Percentiles rank a stretch among this genome's conserved stretches.
Conservation (phyloP, 78 protist genomes). For the Dictyostelium intermedium region DNA sequence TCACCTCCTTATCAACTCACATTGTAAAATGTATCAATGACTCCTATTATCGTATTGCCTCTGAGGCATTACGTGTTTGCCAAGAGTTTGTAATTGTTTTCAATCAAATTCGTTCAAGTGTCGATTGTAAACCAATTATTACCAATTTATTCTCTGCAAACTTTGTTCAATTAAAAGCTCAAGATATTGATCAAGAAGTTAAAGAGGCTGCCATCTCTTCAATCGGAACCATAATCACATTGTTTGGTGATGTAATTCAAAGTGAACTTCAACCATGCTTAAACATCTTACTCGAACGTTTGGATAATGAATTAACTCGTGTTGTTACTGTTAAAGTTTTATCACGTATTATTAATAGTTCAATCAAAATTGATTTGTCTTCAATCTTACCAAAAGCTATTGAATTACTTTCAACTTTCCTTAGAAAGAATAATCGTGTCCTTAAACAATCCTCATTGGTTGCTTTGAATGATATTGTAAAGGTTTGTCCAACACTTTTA, state of each 20-base stretch:
- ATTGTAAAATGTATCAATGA: conserved; percentile 85
- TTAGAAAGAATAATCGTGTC: conserved; percentile 77
- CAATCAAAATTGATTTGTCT: conserved; percentile 44
- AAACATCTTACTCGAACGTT: conserved; percentile 83
- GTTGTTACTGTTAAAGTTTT: conserved; percentile 80
- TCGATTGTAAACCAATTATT: background rate
- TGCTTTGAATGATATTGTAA: conserved; percentile 46
- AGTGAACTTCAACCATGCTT: conserved; percentile 28
- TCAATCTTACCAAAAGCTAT: conserved; percentile 19
- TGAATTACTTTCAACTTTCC: conserved; percentile 51
- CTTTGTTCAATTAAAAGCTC: conserved; percentile 80
- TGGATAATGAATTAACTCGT: conserved; percentile 94
- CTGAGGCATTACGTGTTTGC: conserved; percentile 91
- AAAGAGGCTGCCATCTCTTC: conserved; percentile 92
- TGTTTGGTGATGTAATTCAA: conserved; percentile 79
- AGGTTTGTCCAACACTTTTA: background rate
- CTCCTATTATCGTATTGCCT: conserved; percentile 85
- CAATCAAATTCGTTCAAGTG: background rate
- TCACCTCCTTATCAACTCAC: background rate
- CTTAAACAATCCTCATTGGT: conserved; percentile 68
- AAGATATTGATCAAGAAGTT: conserved; percentile 96
- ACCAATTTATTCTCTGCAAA: conserved; percentile 56
- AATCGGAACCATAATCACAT: conserved; percentile 81
- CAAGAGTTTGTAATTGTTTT: conserved; percentile 77
- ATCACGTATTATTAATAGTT: conserved; percentile 25